Conservation (phyloP, 164 flowering plant species). For the Stephania japonica region DNA sequence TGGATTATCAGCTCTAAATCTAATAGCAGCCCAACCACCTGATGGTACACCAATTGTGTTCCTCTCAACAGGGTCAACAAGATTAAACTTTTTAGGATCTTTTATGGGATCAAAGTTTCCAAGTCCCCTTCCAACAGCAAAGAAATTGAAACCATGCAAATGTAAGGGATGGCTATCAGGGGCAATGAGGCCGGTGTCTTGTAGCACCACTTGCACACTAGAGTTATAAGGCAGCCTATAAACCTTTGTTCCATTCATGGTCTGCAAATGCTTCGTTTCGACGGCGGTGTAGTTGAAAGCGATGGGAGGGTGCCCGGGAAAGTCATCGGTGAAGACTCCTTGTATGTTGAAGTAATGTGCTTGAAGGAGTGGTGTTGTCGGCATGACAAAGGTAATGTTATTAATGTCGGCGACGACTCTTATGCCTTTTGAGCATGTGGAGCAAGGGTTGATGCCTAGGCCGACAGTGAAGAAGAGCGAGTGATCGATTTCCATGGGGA, state of each 20-base stretch:
- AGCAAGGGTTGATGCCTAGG: constrained; percentile 41
- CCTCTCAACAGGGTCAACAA: background rate
- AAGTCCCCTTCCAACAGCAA: background rate
- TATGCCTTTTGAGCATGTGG: constrained; percentile 34
- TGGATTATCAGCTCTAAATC: too few relatives aligned
- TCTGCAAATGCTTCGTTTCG: background rate
- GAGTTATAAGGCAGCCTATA: background rate
- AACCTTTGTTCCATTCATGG: background rate
- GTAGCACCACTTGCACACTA: background rate
- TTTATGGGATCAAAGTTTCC: constrained; percentile 3
- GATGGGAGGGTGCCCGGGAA: background rate
- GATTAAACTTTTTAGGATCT: background rate
- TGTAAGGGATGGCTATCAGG: constrained; percentile 1
- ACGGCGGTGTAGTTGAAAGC: background rate
- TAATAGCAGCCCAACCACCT: too few relatives aligned
- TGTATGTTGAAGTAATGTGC: background rate
- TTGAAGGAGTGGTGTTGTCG: background rate
- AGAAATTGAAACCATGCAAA: constrained; percentile 4
- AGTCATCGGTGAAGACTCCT: background rate
- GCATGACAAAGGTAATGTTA: background rate
- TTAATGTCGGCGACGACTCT: constrained; percentile 23
- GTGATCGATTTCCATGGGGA: too few relatives aligned
- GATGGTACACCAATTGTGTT: background rate
- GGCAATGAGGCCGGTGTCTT: background rate
- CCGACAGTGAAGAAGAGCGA: too few relatives aligned